Evolutionary conservation across 148 eudicot genomes (phyloP).

Genomic region (Cornus florida): DNA sequence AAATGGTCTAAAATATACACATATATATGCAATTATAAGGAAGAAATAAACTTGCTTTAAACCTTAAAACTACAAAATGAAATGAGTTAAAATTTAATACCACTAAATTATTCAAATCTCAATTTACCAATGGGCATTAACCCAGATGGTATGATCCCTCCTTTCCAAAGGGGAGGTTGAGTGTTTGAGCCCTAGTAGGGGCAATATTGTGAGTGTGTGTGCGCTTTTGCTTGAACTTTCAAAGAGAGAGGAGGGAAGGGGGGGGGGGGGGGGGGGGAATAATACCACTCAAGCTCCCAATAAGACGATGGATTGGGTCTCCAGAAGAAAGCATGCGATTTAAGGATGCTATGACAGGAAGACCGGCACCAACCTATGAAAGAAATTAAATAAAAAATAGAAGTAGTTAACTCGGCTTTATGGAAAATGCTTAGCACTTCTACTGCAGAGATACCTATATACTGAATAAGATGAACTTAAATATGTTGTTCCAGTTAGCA

Average conservation of each 20-base stretch:
- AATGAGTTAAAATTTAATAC: not conserved
- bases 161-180: no score
- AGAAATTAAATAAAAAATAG: slow-evolving; percentile 5
- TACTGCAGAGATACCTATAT: not conserved
- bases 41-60: not conserved
- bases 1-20: not conserved
- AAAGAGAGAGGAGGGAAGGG: no score
- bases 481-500: not conserved
- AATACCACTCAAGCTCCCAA: slow-evolving; percentile 94
- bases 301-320: slow-evolving; percentile 63
- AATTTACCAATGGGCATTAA: no score
- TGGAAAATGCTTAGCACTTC: not conserved
- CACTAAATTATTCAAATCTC: no score
- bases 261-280: no score
- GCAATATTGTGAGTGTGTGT: no score
- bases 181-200: no score
- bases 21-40: not conserved
- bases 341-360: slow-evolving; percentile 77
- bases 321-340: slow-evolving; percentile 89
- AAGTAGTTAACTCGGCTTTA: not conserved
- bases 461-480: not conserved
- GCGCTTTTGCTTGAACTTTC: no score
- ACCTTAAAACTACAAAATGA: not conserved
- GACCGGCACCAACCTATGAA: slow-evolving; percentile 97
- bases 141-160: no score